Evolutionary conservation across 2,329 filamentous ascomycete genomes (phyloP).

Genomic region (Calonectria montana): DNA sequence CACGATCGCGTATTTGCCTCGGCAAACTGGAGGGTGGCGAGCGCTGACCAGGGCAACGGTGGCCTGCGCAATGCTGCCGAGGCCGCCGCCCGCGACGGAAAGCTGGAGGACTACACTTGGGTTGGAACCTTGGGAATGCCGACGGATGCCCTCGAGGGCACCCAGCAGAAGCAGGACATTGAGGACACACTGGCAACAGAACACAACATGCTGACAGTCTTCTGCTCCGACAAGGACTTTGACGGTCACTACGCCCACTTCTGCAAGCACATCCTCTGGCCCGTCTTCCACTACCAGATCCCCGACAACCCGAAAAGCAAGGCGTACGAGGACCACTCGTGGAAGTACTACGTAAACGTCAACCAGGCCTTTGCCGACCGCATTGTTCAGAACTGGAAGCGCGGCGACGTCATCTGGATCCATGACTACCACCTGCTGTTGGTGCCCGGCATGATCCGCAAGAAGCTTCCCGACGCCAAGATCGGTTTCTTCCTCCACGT

Average conservation of each 20-base stretch:
- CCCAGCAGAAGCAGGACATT: slow-evolving; percentile 83
- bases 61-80: slow-evolving; percentile 90
- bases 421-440: slow-evolving; percentile 95
- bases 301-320: slow-evolving; percentile 99
- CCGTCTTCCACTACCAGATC: slow-evolving; percentile 97
- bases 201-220: slow-evolving; percentile 85
- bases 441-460: slow-evolving; percentile 88
- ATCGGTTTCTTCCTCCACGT: slow-evolving; percentile 97
- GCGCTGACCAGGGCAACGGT: slow-evolving; percentile 91
- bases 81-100: slow-evolving; percentile 77
- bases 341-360: slow-evolving; percentile 92
- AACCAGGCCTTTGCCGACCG: slow-evolving; percentile 94
- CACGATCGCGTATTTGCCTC: slow-evolving; percentile 78
- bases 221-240: slow-evolving; percentile 90
- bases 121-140: slow-evolving; percentile 95
- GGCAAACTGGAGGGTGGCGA: slow-evolving; percentile 85
- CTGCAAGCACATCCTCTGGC: slow-evolving; percentile 98
- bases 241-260: slow-evolving; percentile 96
- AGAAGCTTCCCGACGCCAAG: slow-evolving; percentile 90
- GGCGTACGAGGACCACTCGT: slow-evolving; percentile 96
- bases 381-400: slow-evolving; percentile 92
- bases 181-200: slow-evolving; percentile 84
- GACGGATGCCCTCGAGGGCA: slow-evolving; percentile 82
- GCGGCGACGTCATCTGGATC: slow-evolving; percentile 92
- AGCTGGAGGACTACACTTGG: slow-evolving; percentile 83